Percentiles rank a stretch among this genome's conserved stretches.
Evolutionary conservation across 768 basidiomycete species (phyloP).

Genomic region (Exidia glandulosa): DNA sequence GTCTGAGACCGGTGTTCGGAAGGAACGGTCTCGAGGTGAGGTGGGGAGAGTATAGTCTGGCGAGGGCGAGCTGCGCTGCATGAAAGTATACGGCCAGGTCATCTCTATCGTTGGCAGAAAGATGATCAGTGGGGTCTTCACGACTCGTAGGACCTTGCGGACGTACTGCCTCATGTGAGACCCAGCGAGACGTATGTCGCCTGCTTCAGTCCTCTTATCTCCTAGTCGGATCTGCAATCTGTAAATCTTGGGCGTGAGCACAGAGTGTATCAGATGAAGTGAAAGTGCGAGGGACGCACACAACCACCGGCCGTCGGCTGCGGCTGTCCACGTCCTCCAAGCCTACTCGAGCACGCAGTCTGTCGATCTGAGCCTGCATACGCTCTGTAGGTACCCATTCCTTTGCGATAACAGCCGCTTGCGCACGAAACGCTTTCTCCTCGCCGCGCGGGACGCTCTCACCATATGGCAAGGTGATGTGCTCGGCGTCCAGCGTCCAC

Average conservation of each 20-base stretch:
- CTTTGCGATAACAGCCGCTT: not conserved
- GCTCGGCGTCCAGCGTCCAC: not conserved
- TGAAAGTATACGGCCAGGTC: not conserved
- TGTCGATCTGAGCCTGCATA: not conserved
- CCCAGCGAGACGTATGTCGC: not conserved
- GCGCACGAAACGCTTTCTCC: not conserved
- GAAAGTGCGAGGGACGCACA: not conserved
- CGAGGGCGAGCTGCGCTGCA: not conserved
- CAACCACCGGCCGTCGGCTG: not conserved
- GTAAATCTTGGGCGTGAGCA: not conserved
- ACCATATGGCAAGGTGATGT: not conserved
- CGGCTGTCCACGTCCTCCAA: not conserved
- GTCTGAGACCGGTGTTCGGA: not conserved
- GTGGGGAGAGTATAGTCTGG: not conserved
- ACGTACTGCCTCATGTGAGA: not conserved
- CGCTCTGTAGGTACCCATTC: not conserved
- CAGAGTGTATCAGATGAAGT: accelerated
- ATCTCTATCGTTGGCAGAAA: not conserved
- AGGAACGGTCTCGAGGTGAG: not conserved
- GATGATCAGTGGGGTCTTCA: not conserved
- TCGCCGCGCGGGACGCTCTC: not conserved
- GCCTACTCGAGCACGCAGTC: not conserved
- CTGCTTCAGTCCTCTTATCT: not conserved
- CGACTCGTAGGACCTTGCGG: not conserved
- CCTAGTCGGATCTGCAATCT: not conserved